phyloP scores from a whole-genome alignment of 257 asterid species.

The Petunia axillaris region DNA sequence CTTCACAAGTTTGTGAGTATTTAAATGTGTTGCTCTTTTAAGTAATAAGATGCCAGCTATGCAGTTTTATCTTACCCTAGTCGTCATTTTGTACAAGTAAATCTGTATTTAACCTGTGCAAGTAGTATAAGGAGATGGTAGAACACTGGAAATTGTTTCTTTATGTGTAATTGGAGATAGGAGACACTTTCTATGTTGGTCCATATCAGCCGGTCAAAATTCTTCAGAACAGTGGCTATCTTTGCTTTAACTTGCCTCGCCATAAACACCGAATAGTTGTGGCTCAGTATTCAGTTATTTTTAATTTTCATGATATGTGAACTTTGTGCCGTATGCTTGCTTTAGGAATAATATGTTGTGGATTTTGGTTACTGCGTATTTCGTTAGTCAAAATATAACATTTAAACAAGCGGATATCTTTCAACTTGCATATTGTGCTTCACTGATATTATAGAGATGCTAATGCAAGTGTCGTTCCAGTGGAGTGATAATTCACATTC shows the following conservation, averaged over 20 bases:
- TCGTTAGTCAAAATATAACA: background rate
- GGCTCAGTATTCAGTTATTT: constrained; percentile 10
- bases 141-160: constrained; percentile 9
- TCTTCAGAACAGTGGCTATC: background rate
- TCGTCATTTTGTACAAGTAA: background rate
- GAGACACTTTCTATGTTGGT: background rate
- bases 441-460: constrained; percentile 16
- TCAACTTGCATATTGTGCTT: constrained; percentile 13
- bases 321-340: constrained; percentile 8
- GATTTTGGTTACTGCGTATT: background rate
- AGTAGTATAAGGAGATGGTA: constrained; percentile 20
- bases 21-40: background rate
- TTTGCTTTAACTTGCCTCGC: background rate
- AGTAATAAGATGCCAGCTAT: background rate
- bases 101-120: background rate
- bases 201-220: background rate
- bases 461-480: background rate
- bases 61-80: constrained; percentile 8
- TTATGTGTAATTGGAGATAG: constrained; percentile 1
- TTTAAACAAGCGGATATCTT: background rate
- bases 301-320: constrained; percentile 1
- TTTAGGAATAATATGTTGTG: constrained; percentile 23
- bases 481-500: constrained; percentile 6
- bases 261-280: background rate
- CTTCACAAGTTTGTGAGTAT: background rate